Percentiles rank a stretch among this genome's conserved stretches.
phyloP scores from a whole-genome alignment of 2,329 filamentous ascomycete genomes.

The Trichophyton equinum region DNA sequence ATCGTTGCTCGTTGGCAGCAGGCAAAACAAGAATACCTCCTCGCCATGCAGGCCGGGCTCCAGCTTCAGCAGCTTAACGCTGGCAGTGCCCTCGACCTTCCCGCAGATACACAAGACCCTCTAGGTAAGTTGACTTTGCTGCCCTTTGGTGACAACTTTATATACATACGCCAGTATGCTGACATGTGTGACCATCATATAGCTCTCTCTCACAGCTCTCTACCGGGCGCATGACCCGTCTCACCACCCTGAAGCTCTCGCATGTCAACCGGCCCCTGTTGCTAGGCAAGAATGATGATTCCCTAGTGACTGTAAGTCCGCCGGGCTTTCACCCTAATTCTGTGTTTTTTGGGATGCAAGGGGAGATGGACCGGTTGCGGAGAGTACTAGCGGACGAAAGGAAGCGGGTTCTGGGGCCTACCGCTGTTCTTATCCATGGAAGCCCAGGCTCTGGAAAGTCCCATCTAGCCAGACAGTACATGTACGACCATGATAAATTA shows the following conservation, averaged over 20 bases:
- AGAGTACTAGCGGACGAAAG: constrained; percentile 46
- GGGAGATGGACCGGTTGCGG: constrained; percentile 47
- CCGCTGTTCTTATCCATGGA: constrained; percentile 51
- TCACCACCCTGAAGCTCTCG: not conserved
- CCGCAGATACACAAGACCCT: constrained; percentile 6
- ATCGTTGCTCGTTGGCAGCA: constrained; percentile 48
- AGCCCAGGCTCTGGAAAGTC: constrained; percentile 57
- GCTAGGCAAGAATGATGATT: constrained; percentile 4
- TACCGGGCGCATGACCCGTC: not conserved
- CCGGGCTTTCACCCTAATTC: constrained; percentile 51
- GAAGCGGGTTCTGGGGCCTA: constrained; percentile 46
- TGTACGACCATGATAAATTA: constrained; percentile 45
- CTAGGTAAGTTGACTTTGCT: constrained; percentile 1
- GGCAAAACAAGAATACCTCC: constrained; percentile 36
- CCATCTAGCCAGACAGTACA: constrained; percentile 55
- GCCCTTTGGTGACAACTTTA: not conserved
- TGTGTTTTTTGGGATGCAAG: constrained; percentile 48
- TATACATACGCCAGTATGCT: not conserved
- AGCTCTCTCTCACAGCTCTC: not conserved
- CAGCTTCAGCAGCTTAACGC: not conserved
- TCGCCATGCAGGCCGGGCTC: constrained; percentile 26
- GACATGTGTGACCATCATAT: not conserved
- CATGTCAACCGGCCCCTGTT: not conserved
- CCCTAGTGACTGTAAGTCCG: constrained; percentile 33
- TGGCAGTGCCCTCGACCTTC: constrained; percentile 3